Conservation (phyloP, 2,329 filamentous ascomycete genomes). For the Ceratocystiopsis minuta region DNA sequence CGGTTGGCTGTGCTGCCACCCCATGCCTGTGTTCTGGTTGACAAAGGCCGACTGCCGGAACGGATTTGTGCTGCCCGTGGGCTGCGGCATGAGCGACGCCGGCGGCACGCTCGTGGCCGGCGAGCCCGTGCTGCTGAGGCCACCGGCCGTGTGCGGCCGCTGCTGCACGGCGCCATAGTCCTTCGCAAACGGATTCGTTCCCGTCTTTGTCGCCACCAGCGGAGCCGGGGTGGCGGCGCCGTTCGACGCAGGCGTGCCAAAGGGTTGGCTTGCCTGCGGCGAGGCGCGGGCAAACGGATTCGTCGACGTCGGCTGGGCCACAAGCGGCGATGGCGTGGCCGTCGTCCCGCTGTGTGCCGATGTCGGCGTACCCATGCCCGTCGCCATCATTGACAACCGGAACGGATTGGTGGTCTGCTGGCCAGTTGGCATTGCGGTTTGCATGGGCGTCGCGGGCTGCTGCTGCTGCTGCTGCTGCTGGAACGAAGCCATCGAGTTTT, state of each 20-base stretch:
- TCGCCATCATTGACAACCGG: constrained; percentile 56
- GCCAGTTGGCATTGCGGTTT: constrained; percentile 25
- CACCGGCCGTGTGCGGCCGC: constrained; percentile 27
- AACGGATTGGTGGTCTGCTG: constrained; percentile 76
- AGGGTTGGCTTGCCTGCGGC: constrained; percentile 22
- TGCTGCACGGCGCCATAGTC: constrained; percentile 19
- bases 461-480: constrained; percentile 21
- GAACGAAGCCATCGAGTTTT: constrained; percentile 35
- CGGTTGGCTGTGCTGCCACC: constrained; percentile 67
- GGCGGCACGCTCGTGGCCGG: constrained; percentile 15
- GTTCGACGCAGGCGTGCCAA: constrained; percentile 19
- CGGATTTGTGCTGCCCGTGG: constrained; percentile 82
- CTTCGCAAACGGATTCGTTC: constrained; percentile 42
- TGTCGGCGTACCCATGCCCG: not conserved
- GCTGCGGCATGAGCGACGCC: constrained; percentile 42
- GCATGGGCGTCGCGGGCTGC: constrained; percentile 6
- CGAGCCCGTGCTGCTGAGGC: constrained; percentile 51
- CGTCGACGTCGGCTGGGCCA: constrained; percentile 46
- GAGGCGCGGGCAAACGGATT: constrained; percentile 70
- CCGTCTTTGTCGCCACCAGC: constrained; percentile 31
- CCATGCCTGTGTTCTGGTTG: constrained; percentile 71
- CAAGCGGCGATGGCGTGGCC: constrained; percentile 1
- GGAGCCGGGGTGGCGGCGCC: constrained; percentile 19
- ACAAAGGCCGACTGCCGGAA: constrained; percentile 85
- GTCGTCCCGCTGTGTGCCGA: no score